Base-by-base conservation (phyloP, 2,329 filamentous ascomycete species). In the Nothophoma quercina region DNA sequence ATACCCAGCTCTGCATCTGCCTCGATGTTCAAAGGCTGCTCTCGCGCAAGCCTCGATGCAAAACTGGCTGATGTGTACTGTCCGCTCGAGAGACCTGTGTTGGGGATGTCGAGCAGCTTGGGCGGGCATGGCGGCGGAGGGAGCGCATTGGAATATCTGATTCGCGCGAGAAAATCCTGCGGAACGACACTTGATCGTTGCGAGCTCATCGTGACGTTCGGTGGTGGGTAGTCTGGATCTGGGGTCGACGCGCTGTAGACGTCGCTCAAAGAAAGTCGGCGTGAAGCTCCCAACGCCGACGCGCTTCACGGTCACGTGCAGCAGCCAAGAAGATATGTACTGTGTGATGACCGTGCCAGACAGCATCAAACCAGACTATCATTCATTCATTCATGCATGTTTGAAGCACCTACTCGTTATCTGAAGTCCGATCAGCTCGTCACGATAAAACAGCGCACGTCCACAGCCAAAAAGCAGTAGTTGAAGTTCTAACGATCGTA, bases 1-100 rank as follows among this genome's bases (percentile, higher is more conserved):
- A 99, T 98, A 51, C 95, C 95, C 64, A 98, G 84, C 79, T 99
- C 95, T 7, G 93, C 95, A 84, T 99, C 95, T 23, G 92, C 92
- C 77, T 99, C 95, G 56, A 99, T 95, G 71, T 97, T 98, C 40
- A 96, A 81, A 44, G 93, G 90, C 79, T 98, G 95, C 69, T 96
- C 92, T 69, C 93, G 84, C 15, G 90, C 91, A 63, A 99, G 81
- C 59, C 91, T 87, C 36, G 93, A 95, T 23, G 93, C 92, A 78
- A 96, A 99, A 18, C 88, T 88, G 1, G 95, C 91, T 3, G 88
- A 91, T 25, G 95, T 96, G 77, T 97, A 98, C 72, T 96, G 90
- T 53, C 88, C 89, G 63, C 87, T 90, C 32, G 90, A 84, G 13
- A 98, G 84, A 33, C 95, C 95, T 50, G 91, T 95, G 68, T 96